phyloP scores from a whole-genome alignment of 163 green algal species.

The Volvox carteri region DNA sequence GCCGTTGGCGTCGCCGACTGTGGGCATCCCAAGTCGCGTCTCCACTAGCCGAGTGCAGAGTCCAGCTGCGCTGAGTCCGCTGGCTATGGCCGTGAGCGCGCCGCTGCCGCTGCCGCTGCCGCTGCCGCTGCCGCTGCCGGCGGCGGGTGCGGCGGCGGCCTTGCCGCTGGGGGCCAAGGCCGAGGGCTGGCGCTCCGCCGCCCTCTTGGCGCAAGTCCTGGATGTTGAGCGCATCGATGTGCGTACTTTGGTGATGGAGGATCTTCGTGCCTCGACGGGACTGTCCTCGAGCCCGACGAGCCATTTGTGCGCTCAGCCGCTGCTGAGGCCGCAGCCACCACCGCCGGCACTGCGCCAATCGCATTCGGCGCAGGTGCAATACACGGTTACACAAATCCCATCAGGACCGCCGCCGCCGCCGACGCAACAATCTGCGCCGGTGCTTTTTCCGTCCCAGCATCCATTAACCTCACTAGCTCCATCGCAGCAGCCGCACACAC shows the following conservation, averaged over 20 bases:
- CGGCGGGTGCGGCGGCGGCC: not conserved
- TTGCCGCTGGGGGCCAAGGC: not conserved
- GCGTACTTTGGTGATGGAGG: not conserved
- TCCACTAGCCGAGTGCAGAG: not conserved
- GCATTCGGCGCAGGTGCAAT: too few relatives aligned
- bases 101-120: not conserved
- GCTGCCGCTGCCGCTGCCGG: not conserved
- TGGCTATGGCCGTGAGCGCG: not conserved
- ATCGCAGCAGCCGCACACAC: too few relatives aligned
- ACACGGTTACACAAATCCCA: too few relatives aligned
- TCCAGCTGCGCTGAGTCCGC: not conserved
- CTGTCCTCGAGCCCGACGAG: not conserved
- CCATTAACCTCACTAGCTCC: too few relatives aligned
- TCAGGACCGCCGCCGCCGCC: too few relatives aligned
- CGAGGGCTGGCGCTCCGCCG: constrained; percentile 27
- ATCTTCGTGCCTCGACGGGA: not conserved
- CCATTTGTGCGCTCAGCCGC: not conserved
- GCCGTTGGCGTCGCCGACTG: not conserved
- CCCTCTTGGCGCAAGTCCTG: constrained; percentile 13
- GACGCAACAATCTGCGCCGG: too few relatives aligned
- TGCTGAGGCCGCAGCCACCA: not conserved
- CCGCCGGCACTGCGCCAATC: not conserved
- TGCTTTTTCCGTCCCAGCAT: too few relatives aligned
- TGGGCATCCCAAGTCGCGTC: not conserved
- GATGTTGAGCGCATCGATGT: not conserved